Conservation (phyloP, 768 basidiomycete genomes). For the Phylloporus arenicola region DNA sequence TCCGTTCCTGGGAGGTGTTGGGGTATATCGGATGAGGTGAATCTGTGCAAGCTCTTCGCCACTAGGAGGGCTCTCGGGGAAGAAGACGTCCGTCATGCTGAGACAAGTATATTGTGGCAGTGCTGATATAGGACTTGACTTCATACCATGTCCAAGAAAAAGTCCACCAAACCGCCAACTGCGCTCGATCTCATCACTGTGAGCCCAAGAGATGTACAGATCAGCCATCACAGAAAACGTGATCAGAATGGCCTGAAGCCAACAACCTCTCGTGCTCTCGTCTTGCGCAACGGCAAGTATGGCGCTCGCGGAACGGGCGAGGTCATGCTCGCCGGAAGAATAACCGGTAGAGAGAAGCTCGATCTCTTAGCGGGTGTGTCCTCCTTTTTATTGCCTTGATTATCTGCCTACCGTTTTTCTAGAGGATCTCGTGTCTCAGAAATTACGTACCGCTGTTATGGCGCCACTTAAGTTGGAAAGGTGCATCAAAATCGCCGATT, state of each 20-base stretch:
- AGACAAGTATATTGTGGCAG: background rate
- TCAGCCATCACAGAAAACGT: conserved; percentile 33
- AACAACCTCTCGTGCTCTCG: conserved; percentile 65
- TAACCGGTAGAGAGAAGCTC: conserved; percentile 75
- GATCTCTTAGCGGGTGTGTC: conserved; percentile 67
- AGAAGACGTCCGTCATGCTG: too few relatives aligned
- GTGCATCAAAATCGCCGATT: conserved; percentile 63
- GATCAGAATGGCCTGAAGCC: conserved; percentile 50
- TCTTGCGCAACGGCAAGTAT: conserved; percentile 71
- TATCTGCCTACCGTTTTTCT: conserved; percentile 1
- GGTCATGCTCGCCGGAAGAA: conserved; percentile 49
- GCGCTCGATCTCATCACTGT: conserved; percentile 46
- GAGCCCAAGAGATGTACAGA: conserved; percentile 50
- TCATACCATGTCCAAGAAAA: conserved; percentile 31
- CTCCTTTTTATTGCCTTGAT: background rate
- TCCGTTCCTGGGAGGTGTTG: too few relatives aligned
- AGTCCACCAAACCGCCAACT: conserved; percentile 10
- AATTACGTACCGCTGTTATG: conserved; percentile 53
- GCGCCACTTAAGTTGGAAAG: conserved; percentile 60
- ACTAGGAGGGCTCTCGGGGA: too few relatives aligned
- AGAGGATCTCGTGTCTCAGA: conserved; percentile 62
- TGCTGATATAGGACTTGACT: background rate
- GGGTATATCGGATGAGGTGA: too few relatives aligned
- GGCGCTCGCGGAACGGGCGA: conserved; percentile 70
- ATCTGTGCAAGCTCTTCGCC: too few relatives aligned